phyloP scores from a whole-genome alignment of 371 early-diverging fungal species.

The Fennellomyces sp. region DNA sequence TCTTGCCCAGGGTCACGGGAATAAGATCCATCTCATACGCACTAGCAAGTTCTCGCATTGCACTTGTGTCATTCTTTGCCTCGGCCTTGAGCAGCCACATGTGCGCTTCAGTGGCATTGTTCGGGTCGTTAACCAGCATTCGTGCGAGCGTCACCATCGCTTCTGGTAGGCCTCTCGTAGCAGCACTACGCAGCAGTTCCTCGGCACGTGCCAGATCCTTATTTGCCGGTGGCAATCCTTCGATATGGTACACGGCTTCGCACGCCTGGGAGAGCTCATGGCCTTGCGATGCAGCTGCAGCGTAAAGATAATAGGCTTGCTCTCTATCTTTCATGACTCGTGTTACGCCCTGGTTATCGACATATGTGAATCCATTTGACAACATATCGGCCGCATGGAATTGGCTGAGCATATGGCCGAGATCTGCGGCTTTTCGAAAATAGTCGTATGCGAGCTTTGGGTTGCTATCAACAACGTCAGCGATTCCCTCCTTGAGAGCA shows the following conservation, averaged over 20 bases:
- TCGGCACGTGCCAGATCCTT: slow-evolving; percentile 33
- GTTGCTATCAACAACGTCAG: neutral
- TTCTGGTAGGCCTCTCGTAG: slow-evolving; percentile 29
- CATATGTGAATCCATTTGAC: slow-evolving; percentile 22
- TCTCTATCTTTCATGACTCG: slow-evolving; percentile 10
- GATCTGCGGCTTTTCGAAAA: slow-evolving; percentile 30
- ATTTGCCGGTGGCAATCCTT: slow-evolving; percentile 37
- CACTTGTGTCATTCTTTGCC: neutral
- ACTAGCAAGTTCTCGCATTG: slow-evolving; percentile 11
- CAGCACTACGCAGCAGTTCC: slow-evolving; percentile 36
- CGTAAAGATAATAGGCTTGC: slow-evolving; percentile 54
- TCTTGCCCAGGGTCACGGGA: neutral
- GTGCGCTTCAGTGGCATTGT: neutral
- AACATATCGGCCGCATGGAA: slow-evolving; percentile 39
- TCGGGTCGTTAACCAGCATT: slow-evolving; percentile 8
- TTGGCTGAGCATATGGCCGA: slow-evolving; percentile 30
- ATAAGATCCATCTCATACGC: neutral
- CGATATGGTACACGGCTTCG: slow-evolving; percentile 46
- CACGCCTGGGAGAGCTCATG: slow-evolving; percentile 41
- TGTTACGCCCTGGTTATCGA: slow-evolving; percentile 14
- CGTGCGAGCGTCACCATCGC: slow-evolving; percentile 38
- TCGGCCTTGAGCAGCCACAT: slow-evolving; percentile 3
- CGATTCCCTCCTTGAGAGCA: neutral
- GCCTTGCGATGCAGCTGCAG: slow-evolving; percentile 49
- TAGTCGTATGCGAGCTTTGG: slow-evolving; percentile 22